Base-by-base conservation (phyloP, 2,329 filamentous ascomycete genomes). In the Xylaria sp. region DNA sequence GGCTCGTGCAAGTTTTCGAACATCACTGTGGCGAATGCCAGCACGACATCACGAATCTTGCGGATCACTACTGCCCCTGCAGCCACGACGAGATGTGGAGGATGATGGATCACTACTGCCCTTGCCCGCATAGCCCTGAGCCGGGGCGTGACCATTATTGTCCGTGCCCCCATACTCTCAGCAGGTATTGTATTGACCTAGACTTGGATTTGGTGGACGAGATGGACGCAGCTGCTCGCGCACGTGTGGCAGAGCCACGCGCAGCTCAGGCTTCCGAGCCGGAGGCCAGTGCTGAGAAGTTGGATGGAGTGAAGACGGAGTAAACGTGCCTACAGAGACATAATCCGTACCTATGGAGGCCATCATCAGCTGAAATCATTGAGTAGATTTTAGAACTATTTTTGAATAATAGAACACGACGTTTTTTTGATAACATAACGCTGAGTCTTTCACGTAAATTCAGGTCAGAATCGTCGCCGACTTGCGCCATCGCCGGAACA, bases 51-150 rank as follows among this genome's bases (percentile, higher is more conserved):
- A 37, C 39, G 0, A 46, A 46, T 0, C 18, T 62, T 2, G 10
- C 57, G 6, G 57, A 59, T 5, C 62, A 64, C 11, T 63, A 63
- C 19, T 64, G 60, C 10, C 54, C 58, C 2, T 64, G 59, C 8
- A 52, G 44, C 2, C 62, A 64, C 9, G 55, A 54, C 1, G 52
- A 58, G 2, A 37, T 46, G 2, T 42, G 59, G n/a, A 30, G 53
- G 0, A 55, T 54, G 30, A 1, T 2, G 1, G 56, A 61, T 18
- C 50, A 61, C 8, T 10, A 3, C 5, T 57, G 54, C 10, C 3
- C 52, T 16, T 63, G 62, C 13, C 9, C 1, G 6, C 62, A 63
- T 8, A 9, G 7, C 6, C 2, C 53, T 5, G 37, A 52, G 2
- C 0, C 8, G 0, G 52, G 42, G 0, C 34, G 49, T 4, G 63